These are phyloP conservation scores for Kwoniella botswanensis DNA, from an alignment of 768 basidiomycete species.

Conservation along the genomic window DNA sequence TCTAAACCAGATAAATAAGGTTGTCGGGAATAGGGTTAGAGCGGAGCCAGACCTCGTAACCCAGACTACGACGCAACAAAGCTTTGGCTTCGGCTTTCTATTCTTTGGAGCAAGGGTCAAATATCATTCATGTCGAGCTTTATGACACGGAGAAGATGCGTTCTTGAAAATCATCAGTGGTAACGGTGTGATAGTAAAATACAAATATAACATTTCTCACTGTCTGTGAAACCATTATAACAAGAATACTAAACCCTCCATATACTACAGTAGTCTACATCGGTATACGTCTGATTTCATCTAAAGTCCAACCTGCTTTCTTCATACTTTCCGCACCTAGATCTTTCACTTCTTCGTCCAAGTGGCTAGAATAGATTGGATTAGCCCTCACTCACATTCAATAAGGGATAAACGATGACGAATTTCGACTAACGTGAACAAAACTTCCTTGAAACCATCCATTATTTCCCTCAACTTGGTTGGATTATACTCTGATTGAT, in stretches of 20 bases:
- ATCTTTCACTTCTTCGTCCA: conserved; percentile 57
- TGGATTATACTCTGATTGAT: conserved; percentile 48
- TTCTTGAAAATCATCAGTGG: too few relatives aligned
- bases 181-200: neutral
- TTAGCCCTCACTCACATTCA: too few relatives aligned
- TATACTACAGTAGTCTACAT: conserved; percentile 28
- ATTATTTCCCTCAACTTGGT: conserved; percentile 46
- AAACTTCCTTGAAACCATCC: conserved; percentile 51
- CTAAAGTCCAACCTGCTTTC: conserved; percentile 54
- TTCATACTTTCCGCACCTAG: conserved; percentile 53
- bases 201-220: neutral
- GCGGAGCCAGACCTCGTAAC: neutral
- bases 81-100: too few relatives aligned
- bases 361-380: conserved; percentile 32
- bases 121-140: too few relatives aligned
- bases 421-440: conserved; percentile 46
- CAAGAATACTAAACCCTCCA: too few relatives aligned
- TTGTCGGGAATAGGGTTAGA: neutral
- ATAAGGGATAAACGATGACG: too few relatives aligned
- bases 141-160: too few relatives aligned
- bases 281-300: conserved; percentile 48
- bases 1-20: neutral
- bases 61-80: too few relatives aligned
- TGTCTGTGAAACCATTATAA: neutral
- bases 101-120: too few relatives aligned